Base-by-base conservation (phyloP, 2,329 filamentous ascomycete species). In the Pyrenochaeta sp. region DNA sequence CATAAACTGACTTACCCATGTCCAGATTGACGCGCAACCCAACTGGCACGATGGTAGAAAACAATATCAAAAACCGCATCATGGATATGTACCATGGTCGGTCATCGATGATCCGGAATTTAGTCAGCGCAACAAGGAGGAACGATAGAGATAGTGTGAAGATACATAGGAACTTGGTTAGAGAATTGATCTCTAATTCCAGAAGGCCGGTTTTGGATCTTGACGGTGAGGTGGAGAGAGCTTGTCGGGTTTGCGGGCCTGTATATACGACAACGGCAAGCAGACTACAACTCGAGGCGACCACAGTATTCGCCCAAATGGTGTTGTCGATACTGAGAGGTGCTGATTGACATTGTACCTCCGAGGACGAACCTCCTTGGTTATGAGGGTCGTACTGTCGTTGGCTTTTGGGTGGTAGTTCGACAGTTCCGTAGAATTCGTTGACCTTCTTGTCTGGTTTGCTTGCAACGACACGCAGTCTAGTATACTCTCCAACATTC, bases 1-100 rank as follows among this genome's bases (percentile, higher is more conserved):
- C 96, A 76, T 97, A 99, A 2, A 95, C 92, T 49, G 91, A 94
- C 77, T 99, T 99, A 33, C 94, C 96, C 85, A 99, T 89, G 71
- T 99, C 95, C 15, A 99, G 82, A 72, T 99, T 99, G 64, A 99
- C 95, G 45, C 95, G 90, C 63, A 99, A 81, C 77, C 92, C 96
- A 75, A 99, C 97, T 1, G 95, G 95, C 21, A 99, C 96, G 68
- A 99, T 99, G 0, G 94, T 98, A n/a, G 94, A 98, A 80, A 99
- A 99, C 1, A 99, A 82, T 56, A 99, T 96, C 59, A 99, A 79
- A 73, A 98, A 99, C n/a, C 94, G 89, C 87, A 97, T 95, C 67
- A 98, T 96, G 61, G 96, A 94, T 63, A 98, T 87, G 75, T 98
- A 99, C 95, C 95, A 99, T 20, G 85, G 79, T 48, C 86, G 85